Evolutionary conservation across 352 stramenopile genomes (phyloP).

Genomic region (Globisporangium splendens): DNA sequence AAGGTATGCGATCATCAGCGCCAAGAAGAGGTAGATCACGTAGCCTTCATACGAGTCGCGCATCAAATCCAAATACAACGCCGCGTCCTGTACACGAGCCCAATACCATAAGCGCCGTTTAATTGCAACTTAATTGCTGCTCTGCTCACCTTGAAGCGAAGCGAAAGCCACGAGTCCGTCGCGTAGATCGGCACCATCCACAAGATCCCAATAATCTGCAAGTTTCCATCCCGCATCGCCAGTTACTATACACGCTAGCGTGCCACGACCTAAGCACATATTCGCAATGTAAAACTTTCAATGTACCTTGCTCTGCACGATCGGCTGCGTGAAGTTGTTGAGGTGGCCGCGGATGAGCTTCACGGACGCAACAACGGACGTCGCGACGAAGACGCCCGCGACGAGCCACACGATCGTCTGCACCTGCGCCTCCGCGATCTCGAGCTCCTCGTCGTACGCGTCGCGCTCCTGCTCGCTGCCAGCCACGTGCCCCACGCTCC

Average conservation of each 20-base stretch:
- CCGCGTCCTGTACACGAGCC: slow-evolving; percentile 50
- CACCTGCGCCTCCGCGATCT: slow-evolving; percentile 42
- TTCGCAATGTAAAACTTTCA: too few species aligned
- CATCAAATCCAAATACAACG: slow-evolving; percentile 92
- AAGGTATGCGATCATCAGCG: slow-evolving; percentile 95
- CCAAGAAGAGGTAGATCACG: slow-evolving; percentile 97
- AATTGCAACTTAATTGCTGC: background rate
- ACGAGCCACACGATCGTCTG: slow-evolving; percentile 79
- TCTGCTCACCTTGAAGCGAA: slow-evolving; percentile 90
- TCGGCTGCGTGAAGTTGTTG: slow-evolving; percentile 89
- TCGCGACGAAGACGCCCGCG: slow-evolving; percentile 89
- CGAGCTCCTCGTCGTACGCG: slow-evolving; percentile 12
- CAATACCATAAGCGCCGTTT: too few species aligned
- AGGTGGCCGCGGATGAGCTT: slow-evolving; percentile 91
- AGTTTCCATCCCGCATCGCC: too few species aligned
- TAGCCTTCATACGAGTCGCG: slow-evolving; percentile 98
- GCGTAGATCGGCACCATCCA: slow-evolving; percentile 99
- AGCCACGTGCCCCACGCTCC: background rate
- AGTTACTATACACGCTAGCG: too few species aligned
- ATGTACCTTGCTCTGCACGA: slow-evolving; percentile 93
- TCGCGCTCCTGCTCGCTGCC: background rate
- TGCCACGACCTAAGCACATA: too few species aligned
- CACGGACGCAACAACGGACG: slow-evolving; percentile 85
- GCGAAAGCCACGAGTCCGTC: slow-evolving; percentile 95
- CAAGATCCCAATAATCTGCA: slow-evolving; percentile 95